Base-by-base conservation (phyloP, 192 early-diverging fungal species). In the Coemansia nantahalensis region DNA sequence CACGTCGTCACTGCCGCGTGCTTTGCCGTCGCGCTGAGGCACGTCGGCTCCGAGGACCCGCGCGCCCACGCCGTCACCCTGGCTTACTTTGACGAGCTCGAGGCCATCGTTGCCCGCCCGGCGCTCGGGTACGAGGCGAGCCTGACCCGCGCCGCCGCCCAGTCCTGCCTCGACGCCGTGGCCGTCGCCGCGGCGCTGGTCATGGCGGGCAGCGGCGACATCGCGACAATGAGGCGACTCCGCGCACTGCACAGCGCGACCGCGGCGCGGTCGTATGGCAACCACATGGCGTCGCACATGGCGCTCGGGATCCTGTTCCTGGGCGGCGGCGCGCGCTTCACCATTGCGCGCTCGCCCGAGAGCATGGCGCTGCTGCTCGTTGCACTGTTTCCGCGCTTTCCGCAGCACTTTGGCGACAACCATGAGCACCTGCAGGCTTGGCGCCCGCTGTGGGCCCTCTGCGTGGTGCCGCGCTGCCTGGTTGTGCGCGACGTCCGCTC, bases 151-250 rank as follows among this genome's bases (percentile, higher is more conserved):
- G 65, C 68, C 3, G 64, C 83, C 8, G 79, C 84, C 3, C 76
- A 81, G 31, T 61, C 73, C 7, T 91, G 91, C 57, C 47, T 91
- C 5, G 87, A 91, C 59, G 82, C 89, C 3, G 31, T 87, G 6
- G 57, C 80, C 4, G 65, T 82, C 3, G 74, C 84, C 5, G 61
- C 82, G 0, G 79, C 85, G 1, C 79, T 91, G 43, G 82, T 97
- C 1, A 80, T 91, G 65, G 89, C 91, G 8, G 94, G 93, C 22
- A 85, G 84, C 8, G 93, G 92, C 4, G 69, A 90, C 51, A 47
- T 85, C 11, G 79, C 82, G 10, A 60, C 84, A 5, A 66, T 90
- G 32, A 55, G 73, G 33, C 51, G 85, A 16, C 52, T 94, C 17
- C 77, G 83, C 8, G 54, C 49, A 17, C 48, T 87, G 13, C 80